Evolutionary conservation across 345 rosid genomes (phyloP).

Genomic region (Eucalyptus victrix): DNA sequence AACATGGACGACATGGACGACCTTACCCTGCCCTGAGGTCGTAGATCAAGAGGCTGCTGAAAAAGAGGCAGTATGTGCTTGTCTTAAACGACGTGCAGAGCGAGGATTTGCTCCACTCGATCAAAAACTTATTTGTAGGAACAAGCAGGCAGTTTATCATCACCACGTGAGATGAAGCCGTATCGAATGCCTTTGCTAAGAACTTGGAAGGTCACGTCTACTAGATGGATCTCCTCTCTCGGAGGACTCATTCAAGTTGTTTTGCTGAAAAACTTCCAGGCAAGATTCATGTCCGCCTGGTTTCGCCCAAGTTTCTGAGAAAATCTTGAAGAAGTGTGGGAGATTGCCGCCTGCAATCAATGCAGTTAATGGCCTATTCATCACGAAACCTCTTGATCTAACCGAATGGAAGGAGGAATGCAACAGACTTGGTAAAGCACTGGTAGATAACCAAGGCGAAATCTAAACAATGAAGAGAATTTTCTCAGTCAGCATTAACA

Average conservation of each 20-base stretch:
- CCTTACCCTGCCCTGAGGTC: no score
- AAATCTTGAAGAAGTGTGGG: constrained; percentile 17
- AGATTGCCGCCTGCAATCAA: background rate
- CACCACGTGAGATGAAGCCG: no score
- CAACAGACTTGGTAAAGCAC: constrained; percentile 8
- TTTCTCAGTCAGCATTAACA: constrained; percentile 23
- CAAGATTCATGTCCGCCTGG: constrained; percentile 14
- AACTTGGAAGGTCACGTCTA: constrained; percentile 9
- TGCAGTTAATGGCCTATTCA: constrained; percentile 6
- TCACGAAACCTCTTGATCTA: constrained; percentile 4
- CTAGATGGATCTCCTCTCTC: constrained; percentile 7
- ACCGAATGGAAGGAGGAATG: constrained; percentile 14
- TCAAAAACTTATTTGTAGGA: no score
- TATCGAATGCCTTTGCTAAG: background rate
- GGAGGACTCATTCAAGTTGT: constrained; percentile 13
- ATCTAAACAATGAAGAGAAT: constrained; percentile 13
- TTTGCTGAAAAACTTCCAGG: constrained; percentile 12
- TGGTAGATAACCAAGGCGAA: constrained; percentile 2
- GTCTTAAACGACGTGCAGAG: no score
- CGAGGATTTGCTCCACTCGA: no score
- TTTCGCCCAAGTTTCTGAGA: constrained; percentile 2
- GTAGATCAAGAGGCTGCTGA: no score
- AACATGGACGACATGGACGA: no score
- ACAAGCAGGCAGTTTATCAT: no score
- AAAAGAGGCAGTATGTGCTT: no score